phyloP scores from a whole-genome alignment of 176 grass and related monocot species.

The Carex pumila region DNA sequence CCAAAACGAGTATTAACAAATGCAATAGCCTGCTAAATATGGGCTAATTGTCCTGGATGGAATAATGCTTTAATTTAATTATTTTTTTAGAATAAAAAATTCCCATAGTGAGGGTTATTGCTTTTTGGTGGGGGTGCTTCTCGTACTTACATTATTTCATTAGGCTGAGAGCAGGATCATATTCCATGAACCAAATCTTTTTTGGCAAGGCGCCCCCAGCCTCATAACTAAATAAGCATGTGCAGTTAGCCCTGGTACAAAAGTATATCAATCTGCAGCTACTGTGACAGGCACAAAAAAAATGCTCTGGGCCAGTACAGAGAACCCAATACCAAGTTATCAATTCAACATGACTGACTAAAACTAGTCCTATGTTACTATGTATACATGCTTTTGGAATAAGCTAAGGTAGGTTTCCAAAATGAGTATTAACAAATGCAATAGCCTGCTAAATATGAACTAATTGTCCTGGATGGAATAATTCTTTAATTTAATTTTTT shows the following conservation, averaged over 20 bases:
- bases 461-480: conserved; percentile 1
- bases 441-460: neutral
- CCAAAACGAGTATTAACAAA: neutral
- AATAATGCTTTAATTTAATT: neutral
- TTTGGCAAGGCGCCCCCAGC: neutral
- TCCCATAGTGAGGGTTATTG: neutral
- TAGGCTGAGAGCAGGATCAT: neutral
- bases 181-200: neutral
- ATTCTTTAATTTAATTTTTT: neutral
- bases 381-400: neutral
- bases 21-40: neutral
- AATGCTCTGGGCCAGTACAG: neutral
- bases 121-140: neutral
- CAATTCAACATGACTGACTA: neutral
- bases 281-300: neutral
- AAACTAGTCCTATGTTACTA: neutral
- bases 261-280: neutral
- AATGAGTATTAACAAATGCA: neutral
- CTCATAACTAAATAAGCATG: neutral
- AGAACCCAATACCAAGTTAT: neutral
- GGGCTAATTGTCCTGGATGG: neutral
- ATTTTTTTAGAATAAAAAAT: neutral
- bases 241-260: neutral
- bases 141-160: neutral
- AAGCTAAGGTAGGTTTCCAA: conserved; percentile 2